Conservation (phyloP, 2,329 filamentous ascomycete species). For the Colletotrichum sp. region DNA sequence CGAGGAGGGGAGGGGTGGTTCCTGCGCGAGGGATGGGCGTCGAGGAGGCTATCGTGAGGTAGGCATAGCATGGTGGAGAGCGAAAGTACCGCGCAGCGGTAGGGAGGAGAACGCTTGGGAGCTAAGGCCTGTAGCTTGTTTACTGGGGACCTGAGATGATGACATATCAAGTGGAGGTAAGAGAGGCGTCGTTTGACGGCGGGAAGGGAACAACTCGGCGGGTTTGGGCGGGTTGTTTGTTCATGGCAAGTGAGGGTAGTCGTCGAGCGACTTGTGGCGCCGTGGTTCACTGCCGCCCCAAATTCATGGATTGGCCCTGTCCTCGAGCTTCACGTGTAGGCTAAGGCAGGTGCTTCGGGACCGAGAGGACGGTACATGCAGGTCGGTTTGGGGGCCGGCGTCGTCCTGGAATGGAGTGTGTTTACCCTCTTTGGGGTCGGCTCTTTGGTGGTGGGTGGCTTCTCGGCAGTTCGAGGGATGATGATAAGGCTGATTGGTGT, state of each 20-base stretch:
- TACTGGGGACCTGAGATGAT: background rate
- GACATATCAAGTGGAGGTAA: background rate
- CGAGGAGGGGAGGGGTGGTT: background rate
- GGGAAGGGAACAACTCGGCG: background rate
- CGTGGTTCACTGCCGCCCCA: background rate
- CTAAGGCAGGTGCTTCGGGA: background rate
- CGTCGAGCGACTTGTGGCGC: slow-evolving; percentile 5
- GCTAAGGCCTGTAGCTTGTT: background rate
- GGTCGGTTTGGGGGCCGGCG: background rate
- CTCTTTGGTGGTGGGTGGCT: background rate
- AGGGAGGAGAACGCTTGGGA: background rate
- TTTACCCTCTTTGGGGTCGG: background rate
- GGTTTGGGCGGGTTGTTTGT: background rate
- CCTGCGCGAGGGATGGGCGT: background rate
- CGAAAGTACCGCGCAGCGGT: background rate
- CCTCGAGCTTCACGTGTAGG: background rate
- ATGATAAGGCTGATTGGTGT: background rate
- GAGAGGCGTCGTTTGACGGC: background rate
- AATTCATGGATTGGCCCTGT: background rate
- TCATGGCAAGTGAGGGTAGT: background rate
- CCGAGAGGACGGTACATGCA: background rate
- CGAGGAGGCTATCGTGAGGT: background rate
- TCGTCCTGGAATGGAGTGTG: background rate
- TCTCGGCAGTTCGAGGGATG: slow-evolving; percentile 13
- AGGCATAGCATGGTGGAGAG: background rate